Conservation (phyloP, 2,329 filamentous ascomycete genomes). For the Cercospora citrullina region DNA sequence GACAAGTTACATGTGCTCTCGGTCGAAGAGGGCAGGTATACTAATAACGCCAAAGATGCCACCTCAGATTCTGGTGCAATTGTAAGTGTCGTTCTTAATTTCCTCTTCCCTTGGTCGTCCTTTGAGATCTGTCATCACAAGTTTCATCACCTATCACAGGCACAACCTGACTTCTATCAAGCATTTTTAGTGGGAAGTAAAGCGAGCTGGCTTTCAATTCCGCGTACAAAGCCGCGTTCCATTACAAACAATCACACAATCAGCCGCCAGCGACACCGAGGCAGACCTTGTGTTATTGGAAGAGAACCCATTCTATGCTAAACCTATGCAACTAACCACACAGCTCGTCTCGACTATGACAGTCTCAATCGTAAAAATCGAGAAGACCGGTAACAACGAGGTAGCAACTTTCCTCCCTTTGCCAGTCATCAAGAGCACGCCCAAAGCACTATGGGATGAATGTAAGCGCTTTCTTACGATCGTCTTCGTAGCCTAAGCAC, state of each 20-base stretch:
- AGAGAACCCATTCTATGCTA: background rate
- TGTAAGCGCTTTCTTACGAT: background rate
- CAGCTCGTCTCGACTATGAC: background rate
- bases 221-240: background rate
- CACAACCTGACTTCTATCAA: background rate
- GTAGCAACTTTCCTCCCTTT: background rate
- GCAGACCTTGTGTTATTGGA: background rate
- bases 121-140: background rate
- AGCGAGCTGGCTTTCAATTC: background rate
- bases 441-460: background rate
- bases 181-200: background rate
- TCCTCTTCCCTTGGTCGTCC: background rate
- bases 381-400: background rate
- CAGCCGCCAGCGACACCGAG: background rate
- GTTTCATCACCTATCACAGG: background rate
- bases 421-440: background rate
- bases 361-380: background rate
- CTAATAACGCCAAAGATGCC: conserved; percentile 12
- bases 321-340: background rate
- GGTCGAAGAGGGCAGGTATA: conserved; percentile 9
- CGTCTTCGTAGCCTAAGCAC: background rate
- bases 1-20: conserved; percentile 12
- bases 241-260: background rate
- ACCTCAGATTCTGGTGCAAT: background rate
- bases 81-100: background rate